These are phyloP conservation scores for Saccharum spontaneum DNA, from an alignment of 176 grass and related monocot genomes.

Conservation along the genomic window DNA sequence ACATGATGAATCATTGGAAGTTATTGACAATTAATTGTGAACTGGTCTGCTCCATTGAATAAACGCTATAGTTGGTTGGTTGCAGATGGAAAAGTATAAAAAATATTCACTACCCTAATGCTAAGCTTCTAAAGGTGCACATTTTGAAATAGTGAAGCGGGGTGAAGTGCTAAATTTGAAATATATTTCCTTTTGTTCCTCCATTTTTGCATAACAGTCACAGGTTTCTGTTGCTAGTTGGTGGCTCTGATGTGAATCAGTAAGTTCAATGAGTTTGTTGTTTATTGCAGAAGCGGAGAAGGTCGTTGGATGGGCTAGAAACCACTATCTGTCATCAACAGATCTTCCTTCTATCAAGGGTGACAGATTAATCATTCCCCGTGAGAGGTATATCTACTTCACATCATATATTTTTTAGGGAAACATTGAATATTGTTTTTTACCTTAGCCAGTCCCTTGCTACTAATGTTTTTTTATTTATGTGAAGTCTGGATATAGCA, in stretches of 20 bases:
- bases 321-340: conserved; percentile 79
- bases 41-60: not conserved
- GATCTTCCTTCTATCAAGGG: conserved; percentile 56
- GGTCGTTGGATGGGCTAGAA: conserved; percentile 87
- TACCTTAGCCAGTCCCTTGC: conserved; percentile 13
- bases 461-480: conserved; percentile 36
- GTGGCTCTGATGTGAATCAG: not conserved
- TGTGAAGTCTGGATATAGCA: conserved; percentile 74
- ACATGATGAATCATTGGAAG: conserved; percentile 10
- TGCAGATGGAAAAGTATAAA: conserved; percentile 4
- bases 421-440: conserved; percentile 9
- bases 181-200: conserved; percentile 3
- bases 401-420: conserved; percentile 5
- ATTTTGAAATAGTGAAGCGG: not conserved
- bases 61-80: conserved; percentile 5
- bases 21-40: not conserved
- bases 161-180: not conserved
- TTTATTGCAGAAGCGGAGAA: conserved; percentile 73
- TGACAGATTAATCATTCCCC: conserved; percentile 74
- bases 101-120: not conserved
- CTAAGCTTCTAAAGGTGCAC: not conserved
- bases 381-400: conserved; percentile 66
- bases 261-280: conserved; percentile 30
- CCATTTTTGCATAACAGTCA: not conserved
- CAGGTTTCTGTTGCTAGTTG: conserved; percentile 15